phyloP scores from a whole-genome alignment of 257 asterid species.

The Plantago ovata region DNA sequence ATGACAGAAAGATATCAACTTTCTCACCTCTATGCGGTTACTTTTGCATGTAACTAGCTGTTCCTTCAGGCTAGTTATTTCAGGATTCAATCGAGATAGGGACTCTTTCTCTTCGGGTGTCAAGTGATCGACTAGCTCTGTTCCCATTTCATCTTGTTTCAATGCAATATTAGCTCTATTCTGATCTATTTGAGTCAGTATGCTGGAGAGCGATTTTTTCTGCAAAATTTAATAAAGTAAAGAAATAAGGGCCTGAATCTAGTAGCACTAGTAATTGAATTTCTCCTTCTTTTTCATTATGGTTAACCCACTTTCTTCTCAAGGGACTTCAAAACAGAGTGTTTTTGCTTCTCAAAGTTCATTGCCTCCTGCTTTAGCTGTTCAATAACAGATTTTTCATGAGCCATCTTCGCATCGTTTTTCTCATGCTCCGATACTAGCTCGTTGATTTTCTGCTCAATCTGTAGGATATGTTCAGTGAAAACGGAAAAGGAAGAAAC shows the following conservation, averaged over 20 bases:
- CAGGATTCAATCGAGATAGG: conserved; percentile 86
- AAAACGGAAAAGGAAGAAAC: conserved; percentile 38
- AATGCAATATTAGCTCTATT: conserved; percentile 67
- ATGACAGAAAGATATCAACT: conserved; percentile 15
- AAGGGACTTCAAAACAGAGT: conserved; percentile 68
- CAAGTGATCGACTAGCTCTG: conserved; percentile 97
- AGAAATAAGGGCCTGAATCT: conserved; percentile 15
- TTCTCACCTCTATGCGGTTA: conserved; percentile 84
- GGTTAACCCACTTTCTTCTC: conserved; percentile 73
- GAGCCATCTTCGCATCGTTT: conserved; percentile 93
- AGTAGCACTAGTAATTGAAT: conserved; percentile 6
- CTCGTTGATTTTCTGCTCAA: conserved; percentile 85
- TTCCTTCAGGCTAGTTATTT: conserved; percentile 80
- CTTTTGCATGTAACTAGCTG: conserved; percentile 61
- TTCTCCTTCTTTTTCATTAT: background rate
- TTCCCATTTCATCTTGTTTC: conserved; percentile 90
- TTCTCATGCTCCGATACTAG: conserved; percentile 95
- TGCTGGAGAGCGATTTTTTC: conserved; percentile 80
- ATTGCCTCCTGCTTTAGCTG: conserved; percentile 77
- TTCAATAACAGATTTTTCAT: conserved; percentile 77
- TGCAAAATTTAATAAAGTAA: conserved; percentile 27
- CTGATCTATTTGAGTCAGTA: conserved; percentile 82
- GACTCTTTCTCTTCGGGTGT: conserved; percentile 79
- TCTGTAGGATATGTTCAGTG: conserved; percentile 68
- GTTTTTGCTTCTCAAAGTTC: conserved; percentile 79